These are phyloP conservation scores for Podosphaera xanthii DNA, from an alignment of 2,329 filamentous ascomycete genomes.

Conservation along the genomic window DNA sequence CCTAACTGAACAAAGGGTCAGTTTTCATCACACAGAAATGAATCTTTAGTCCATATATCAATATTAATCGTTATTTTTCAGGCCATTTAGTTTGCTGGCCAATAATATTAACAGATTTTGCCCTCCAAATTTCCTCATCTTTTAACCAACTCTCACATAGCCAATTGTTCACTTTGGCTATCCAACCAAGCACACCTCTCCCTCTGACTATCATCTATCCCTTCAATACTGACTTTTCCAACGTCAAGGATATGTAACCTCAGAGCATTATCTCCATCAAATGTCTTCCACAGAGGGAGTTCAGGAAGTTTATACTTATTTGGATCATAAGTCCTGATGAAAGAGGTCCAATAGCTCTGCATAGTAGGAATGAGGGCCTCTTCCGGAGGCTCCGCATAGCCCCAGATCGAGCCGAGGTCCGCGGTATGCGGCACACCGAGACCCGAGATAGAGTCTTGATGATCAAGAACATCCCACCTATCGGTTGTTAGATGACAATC, in stretches of 20 bases:
- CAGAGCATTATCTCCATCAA: conserved; percentile 11
- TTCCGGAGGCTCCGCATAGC: conserved; percentile 36
- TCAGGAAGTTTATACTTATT: conserved; percentile 28
- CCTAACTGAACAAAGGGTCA: too few species aligned
- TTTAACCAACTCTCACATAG: background rate
- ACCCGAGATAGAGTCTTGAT: conserved; percentile 26
- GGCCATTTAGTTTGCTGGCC: too few species aligned
- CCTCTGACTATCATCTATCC: conserved; percentile 18
- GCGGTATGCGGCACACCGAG: conserved; percentile 43
- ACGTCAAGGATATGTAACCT: conserved; percentile 21
- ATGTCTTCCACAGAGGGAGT: conserved; percentile 28
- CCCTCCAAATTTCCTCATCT: too few species aligned
- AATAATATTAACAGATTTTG: too few species aligned
- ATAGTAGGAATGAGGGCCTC: conserved; percentile 33
- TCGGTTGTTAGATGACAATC: conserved; percentile 19
- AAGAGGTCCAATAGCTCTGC: conserved; percentile 53
- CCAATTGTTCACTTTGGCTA: background rate
- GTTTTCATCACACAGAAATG: too few species aligned
- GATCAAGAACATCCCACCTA: conserved; percentile 33
- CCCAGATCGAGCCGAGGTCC: conserved; percentile 45
- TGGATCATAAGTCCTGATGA: conserved; percentile 42
- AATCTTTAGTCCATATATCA: too few species aligned
- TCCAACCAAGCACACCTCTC: conserved; percentile 11
- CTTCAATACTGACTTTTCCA: conserved; percentile 21
- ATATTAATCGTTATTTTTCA: too few species aligned